Base-by-base conservation (phyloP, 495 filamentous ascomycete species). In the Polyplosphaeria fusca region DNA sequence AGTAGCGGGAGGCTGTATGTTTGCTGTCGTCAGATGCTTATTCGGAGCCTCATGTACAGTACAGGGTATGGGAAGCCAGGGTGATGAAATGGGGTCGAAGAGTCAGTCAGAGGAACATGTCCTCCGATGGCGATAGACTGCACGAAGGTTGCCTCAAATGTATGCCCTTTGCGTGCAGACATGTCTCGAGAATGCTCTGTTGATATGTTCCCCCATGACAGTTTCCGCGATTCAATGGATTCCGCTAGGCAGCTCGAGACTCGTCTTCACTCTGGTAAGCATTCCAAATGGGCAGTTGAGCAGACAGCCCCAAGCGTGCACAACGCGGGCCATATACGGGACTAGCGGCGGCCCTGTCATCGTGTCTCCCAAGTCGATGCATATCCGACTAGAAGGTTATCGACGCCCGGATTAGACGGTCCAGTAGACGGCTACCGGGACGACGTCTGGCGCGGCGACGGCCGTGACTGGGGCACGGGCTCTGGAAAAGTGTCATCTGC, bases 1-100 rank as follows among this genome's bases (percentile, higher is more conserved):
- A 19, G 47, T 20, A 48, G 32, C 49, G 60, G 60, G 49, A 53
- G 16, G 35, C 23, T 24, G 20, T 45, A n/a, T 14, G 43, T 40
- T 14, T 63, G 60, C 53, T 63, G 54, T 58, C 60, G 60, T 63
- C 40, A 63, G 54, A 63, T 51, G 60, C 60, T 63, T 63, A 58
- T 53, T 50, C 43, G 27, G 60, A 63, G 60, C 60, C 48, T 27
- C 60, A 63, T 56, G 53, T 32, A 57, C 20, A 27, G 32, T 52
- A 47, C 37, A 37, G 3, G 38, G 16, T 56, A 27, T 30, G 22
- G 3, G 26, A 16, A 23, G 41, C 53, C 50, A 42, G 52, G 46
- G 39, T 43, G 32, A 25, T 54, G 41, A 44, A 55, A 19, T 23
- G 23, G 27, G 24, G 25, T 20, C 16, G 37, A 52, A 28, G 20